Conservation (phyloP, 1,139 yeast species). For the Candida mesenterica region DNA sequence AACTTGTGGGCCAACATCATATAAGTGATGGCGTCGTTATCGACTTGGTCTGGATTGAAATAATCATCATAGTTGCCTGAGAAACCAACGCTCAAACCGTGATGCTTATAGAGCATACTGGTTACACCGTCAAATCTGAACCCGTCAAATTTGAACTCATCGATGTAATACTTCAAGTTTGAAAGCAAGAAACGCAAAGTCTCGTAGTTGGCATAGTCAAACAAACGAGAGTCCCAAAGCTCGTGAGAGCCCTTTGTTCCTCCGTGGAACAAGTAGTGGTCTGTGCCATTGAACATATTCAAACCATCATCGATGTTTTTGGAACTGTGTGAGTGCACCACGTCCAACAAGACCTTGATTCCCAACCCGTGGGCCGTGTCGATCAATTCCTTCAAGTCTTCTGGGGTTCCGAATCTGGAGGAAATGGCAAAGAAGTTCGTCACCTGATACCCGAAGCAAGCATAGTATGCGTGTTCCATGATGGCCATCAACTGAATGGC, state of each 20-base stretch:
- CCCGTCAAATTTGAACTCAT: slow-evolving; percentile 87
- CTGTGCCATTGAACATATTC: slow-evolving; percentile 93
- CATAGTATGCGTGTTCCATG: slow-evolving; percentile 98
- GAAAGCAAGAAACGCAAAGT: slow-evolving; percentile 83
- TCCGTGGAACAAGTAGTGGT: slow-evolving; percentile 90
- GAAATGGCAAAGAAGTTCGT: slow-evolving; percentile 89
- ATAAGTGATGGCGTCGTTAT: slow-evolving; percentile 82
- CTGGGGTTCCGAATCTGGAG: slow-evolving; percentile 92
- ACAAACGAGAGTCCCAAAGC: slow-evolving; percentile 92
- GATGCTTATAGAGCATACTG: slow-evolving; percentile 86
- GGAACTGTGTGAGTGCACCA: slow-evolving; percentile 95
- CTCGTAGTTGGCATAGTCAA: slow-evolving; percentile 88
- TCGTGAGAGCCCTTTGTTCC: slow-evolving; percentile 84
- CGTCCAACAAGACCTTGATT: slow-evolving; percentile 80
- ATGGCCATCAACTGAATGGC: slow-evolving; percentile 95
- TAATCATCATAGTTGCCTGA: slow-evolving; percentile 94
- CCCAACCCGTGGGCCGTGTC: slow-evolving; percentile 93
- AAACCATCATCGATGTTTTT: slow-evolving; percentile 93
- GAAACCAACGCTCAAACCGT: slow-evolving; percentile 86
- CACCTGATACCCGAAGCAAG: slow-evolving; percentile 94
- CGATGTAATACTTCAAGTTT: slow-evolving; percentile 82
- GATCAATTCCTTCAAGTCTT: slow-evolving; percentile 83
- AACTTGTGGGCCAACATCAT: slow-evolving; percentile 84
- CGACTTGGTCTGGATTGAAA: slow-evolving; percentile 77
- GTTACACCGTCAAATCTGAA: slow-evolving; percentile 97